Percentiles rank a stretch among this genome's conserved stretches.
Conservation (phyloP, 2,329 filamentous ascomycete species). For the Penicillium sp. region DNA sequence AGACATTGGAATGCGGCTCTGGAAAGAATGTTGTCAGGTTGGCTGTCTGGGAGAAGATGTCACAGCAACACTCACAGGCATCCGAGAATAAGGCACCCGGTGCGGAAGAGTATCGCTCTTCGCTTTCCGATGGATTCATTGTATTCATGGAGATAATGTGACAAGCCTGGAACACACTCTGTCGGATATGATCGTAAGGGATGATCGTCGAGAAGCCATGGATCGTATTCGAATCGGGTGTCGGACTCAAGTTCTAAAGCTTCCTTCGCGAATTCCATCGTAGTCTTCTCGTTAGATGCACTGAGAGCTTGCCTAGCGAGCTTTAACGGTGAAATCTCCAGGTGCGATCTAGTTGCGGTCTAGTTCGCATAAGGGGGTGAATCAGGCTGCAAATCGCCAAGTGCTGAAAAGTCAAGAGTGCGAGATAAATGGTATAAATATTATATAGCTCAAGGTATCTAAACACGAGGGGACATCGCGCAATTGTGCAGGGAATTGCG, state of each 20-base stretch:
- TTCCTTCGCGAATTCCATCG: background rate
- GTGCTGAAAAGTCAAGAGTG: background rate
- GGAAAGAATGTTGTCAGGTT: background rate
- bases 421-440: background rate
- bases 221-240: slow-evolving; percentile 21
- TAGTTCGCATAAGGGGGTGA: background rate
- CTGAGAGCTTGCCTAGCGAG: slow-evolving; percentile 2
- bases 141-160: slow-evolving; percentile 12
- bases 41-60: background rate
- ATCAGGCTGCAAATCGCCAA: background rate
- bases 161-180: slow-evolving; percentile 29
- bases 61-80: slow-evolving; percentile 13
- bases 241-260: slow-evolving; percentile 2
- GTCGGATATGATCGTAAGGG: slow-evolving; percentile 34
- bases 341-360: background rate
- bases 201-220: slow-evolving; percentile 33
- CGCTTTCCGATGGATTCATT: slow-evolving; percentile 14
- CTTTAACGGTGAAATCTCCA: background rate
- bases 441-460: background rate
- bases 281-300: background rate
- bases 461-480: slow-evolving; percentile 16
- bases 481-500: slow-evolving; percentile 13
- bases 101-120: slow-evolving; percentile 22
- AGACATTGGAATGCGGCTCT: slow-evolving; percentile 19
- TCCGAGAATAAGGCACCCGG: slow-evolving; percentile 26